Base-by-base conservation (phyloP, 169 alveolate species). In the Cryptosporidium xiaoi region DNA sequence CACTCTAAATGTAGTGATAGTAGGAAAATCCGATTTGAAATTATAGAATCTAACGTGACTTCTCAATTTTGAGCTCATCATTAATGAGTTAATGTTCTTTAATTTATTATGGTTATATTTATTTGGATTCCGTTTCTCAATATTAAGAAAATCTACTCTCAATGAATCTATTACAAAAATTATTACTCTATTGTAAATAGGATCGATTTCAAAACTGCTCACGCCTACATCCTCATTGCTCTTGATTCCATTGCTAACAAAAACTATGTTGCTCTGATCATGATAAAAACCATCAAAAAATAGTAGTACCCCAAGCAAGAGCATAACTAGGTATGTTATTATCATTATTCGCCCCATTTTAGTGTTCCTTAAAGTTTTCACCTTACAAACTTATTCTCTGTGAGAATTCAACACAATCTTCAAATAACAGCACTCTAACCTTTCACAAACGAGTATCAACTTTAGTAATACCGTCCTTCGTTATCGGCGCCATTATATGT, bases 21-120 rank as follows among this genome's bases (percentile, higher is more conserved):
- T 77, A 4, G 87, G 87, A 24, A 62, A 40, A 44, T 77, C 71
- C 2, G 87, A 65, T 40, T 62, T 77, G 3, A 60, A 77, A n/a
- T 77, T 77, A n/a, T 16, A 77, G 51, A 77, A 77, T 7, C 87
- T 65, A n/a, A 56, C 7, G 33, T 77, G 60, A 7, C 56, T 56
- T 15, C 20, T 60, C 40, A 77, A 27, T 36, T 77, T 64, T 8
- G 29, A 33, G 40, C 16, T 48, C 64, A 6, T 60, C 71, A 77
- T 60, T 1, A 77, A 27, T 4, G 64, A 18, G 8, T 77, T 56
- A 12, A 77, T 29, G 15, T 60, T 34, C 51, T 62, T 40, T 12
- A 77, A 58, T 46, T 40, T 5, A 27, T 77, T 77, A 1, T 77
- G 87, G 33, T 29, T 48, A 40, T 60, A 4, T 12, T 40, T 31